phyloP scores from a whole-genome alignment of 2,329 filamentous ascomycete species.

The Oidium heveae region DNA sequence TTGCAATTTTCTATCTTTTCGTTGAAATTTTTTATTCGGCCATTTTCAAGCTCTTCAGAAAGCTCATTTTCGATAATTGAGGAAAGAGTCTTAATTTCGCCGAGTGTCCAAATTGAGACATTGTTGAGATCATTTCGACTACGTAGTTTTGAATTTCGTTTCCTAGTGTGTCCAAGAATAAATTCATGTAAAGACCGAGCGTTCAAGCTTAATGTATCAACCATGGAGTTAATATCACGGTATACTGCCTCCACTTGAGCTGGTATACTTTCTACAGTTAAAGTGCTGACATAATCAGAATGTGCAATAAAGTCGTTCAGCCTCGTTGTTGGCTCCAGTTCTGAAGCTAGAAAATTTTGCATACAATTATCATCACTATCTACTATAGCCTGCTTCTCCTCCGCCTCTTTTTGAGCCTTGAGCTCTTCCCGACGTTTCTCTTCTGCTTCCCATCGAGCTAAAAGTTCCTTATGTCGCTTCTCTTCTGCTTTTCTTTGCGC shows the following conservation, averaged over 20 bases:
- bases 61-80: slow-evolving; percentile 39
- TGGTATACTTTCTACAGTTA: slow-evolving; percentile 25
- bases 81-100: slow-evolving; percentile 46
- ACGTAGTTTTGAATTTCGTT: slow-evolving; percentile 24
- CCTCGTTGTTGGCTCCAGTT: slow-evolving; percentile 32
- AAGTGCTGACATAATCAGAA: slow-evolving; percentile 24
- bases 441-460: slow-evolving; percentile 4
- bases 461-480: slow-evolving; percentile 11
- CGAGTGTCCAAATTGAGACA: slow-evolving; percentile 45
- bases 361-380: slow-evolving; percentile 48
- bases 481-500: slow-evolving; percentile 31
- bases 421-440: slow-evolving; percentile 12
- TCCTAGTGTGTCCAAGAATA: slow-evolving; percentile 37
- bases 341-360: slow-evolving; percentile 33
- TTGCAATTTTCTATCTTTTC: slow-evolving; percentile 43
- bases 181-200: slow-evolving; percentile 32
- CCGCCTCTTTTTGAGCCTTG: slow-evolving; percentile 28
- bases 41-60: slow-evolving; percentile 34
- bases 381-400: slow-evolving; percentile 29
- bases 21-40: slow-evolving; percentile 41
- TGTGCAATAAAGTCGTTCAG: slow-evolving; percentile 45
- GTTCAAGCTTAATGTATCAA: slow-evolving; percentile 77
- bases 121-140: slow-evolving; percentile 42
- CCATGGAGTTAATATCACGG: slow-evolving; percentile 76
- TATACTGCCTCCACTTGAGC: slow-evolving; percentile 43